A percentile compares a stretch with the other conserved stretches of the same genome.
Conservation (phyloP, 2,329 filamentous ascomycete species). For the Fusarium oxysporum region DNA sequence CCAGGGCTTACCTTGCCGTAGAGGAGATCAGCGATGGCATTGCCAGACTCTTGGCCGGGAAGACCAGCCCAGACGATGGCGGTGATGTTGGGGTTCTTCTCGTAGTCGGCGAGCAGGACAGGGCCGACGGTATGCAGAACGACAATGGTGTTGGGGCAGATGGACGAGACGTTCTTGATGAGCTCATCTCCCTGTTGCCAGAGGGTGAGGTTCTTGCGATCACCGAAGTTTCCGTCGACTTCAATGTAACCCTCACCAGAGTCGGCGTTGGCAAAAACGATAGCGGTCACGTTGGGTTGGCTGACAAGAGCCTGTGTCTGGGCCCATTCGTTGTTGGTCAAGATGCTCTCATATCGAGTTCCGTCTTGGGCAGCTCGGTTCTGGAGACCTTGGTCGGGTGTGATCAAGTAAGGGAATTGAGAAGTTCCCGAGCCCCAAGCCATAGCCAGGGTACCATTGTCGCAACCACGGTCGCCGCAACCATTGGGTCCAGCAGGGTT, state of each 20-base stretch:
- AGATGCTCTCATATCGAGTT: conserved; percentile 72
- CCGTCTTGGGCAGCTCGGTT: conserved; percentile 70
- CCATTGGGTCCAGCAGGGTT: conserved; percentile 82
- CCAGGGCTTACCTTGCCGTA: conserved; percentile 85
- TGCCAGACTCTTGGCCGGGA: conserved; percentile 86
- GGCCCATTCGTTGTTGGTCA: conserved; percentile 72
- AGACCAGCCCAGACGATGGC: conserved; percentile 86
- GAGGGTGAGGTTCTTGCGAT: conserved; percentile 91
- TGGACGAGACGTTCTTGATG: conserved; percentile 80
- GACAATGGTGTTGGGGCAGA: conserved; percentile 90
- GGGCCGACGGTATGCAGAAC: conserved; percentile 89
- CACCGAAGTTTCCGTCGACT: conserved; percentile 85
- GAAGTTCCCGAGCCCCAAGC: conserved; percentile 82
- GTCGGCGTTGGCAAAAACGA: conserved; percentile 92
- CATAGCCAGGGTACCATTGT: conserved; percentile 75
- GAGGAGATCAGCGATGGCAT: conserved; percentile 82
- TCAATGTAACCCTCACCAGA: conserved; percentile 88
- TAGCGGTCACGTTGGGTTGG: conserved; percentile 73
- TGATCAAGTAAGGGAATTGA: conserved; percentile 80
- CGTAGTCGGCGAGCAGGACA: conserved; percentile 80
- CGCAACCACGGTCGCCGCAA: conserved; percentile 75
- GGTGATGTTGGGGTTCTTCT: conserved; percentile 81
- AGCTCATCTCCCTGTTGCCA: conserved; percentile 86
- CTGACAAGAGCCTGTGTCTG: conserved; percentile 70
- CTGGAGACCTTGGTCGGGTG: conserved; percentile 77